A percentile compares a stretch with the other conserved stretches of the same genome.
These are phyloP conservation scores for Stramenopiles sp. DNA, from an alignment of 352 stramenopile species.

Conservation along the genomic window DNA sequence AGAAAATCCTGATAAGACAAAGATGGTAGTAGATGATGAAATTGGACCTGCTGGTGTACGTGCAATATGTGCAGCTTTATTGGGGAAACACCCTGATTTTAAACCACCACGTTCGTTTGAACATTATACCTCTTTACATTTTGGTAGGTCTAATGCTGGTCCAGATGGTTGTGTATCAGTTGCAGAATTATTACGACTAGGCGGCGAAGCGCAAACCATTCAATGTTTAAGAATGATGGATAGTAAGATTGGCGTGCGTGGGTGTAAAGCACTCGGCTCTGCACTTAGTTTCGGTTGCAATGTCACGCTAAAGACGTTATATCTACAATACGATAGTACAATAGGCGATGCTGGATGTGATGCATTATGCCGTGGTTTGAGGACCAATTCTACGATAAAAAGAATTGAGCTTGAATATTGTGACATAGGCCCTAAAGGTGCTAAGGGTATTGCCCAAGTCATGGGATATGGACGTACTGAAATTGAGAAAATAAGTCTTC, in stretches of 20 bases:
- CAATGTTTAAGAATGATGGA: slow-evolving; percentile 27
- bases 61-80: background rate
- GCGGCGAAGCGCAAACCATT: slow-evolving; percentile 22
- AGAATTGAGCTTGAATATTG: slow-evolving; percentile 26
- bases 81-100: background rate
- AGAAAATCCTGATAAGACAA: background rate
- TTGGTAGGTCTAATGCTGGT: background rate
- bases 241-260: slow-evolving; percentile 20
- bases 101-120: background rate
- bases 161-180: background rate
- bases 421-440: slow-evolving; percentile 14
- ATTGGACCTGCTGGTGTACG: background rate
- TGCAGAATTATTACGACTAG: slow-evolving; percentile 22
- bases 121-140: background rate
- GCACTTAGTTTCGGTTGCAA: slow-evolving; percentile 14
- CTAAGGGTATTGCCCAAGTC: background rate
- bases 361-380: slow-evolving; percentile 22
- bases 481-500: slow-evolving; percentile 35
- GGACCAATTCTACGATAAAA: slow-evolving; percentile 24
- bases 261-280: slow-evolving; percentile 12
- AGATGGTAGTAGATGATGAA: background rate
- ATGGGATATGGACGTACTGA: background rate
- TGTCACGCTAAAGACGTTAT: slow-evolving; percentile 19
- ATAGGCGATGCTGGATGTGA: slow-evolving; percentile 14
- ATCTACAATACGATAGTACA: slow-evolving; percentile 26